These are phyloP conservation scores for Rhodamnia argentea DNA, from an alignment of 345 rosid genomes.

Conservation along the genomic window DNA sequence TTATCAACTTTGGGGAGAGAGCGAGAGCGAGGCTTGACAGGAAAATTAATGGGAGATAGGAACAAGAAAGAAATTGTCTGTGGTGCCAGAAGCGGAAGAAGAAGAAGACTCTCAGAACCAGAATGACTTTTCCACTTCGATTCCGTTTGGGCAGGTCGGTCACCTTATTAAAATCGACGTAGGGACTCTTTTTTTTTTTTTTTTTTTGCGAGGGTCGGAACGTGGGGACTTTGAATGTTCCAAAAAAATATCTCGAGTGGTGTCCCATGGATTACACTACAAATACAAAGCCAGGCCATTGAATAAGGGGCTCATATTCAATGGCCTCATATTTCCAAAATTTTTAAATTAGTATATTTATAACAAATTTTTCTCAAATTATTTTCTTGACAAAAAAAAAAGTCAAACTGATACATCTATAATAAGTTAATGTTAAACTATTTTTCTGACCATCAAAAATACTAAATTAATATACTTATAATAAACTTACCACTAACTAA, in stretches of 20 bases:
- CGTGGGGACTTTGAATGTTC: neutral
- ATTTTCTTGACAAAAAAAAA: no score
- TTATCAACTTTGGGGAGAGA: neutral
- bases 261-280: neutral
- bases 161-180: neutral
- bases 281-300: neutral
- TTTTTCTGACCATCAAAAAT: no score
- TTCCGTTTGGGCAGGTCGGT: neutral
- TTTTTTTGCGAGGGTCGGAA: neutral
- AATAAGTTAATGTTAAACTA: no score
- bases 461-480: no score
- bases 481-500: no score
- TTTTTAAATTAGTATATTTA: no score
- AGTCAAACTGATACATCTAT: fast-evolving
- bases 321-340: no score
- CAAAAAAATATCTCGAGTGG: neutral
- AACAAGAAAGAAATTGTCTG: neutral
- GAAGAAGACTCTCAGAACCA: neutral
- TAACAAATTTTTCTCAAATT: no score
- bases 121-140: neutral
- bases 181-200: neutral
- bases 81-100: neutral
- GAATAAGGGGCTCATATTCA: neutral
- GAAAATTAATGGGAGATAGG: neutral
- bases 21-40: neutral